Evolutionary conservation across 1,284 basidiomycete species (phyloP).

Genomic region (Ceratobasidium sp.): DNA sequence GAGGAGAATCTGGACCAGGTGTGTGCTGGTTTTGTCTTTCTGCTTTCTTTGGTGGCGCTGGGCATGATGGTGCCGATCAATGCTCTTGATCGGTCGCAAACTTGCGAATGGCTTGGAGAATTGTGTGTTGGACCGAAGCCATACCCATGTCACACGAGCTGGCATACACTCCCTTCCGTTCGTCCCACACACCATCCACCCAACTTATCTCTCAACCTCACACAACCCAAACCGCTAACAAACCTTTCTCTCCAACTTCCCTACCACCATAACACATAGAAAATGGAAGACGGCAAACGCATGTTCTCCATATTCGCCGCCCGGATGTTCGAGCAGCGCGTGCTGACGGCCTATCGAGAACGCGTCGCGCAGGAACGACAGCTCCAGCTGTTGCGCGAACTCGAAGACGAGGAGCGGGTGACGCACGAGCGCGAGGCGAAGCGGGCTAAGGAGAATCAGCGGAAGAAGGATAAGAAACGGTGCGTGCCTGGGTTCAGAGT

Average conservation of each 20-base stretch:
- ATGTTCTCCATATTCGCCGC: slow-evolving; percentile 99
- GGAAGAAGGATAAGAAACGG: slow-evolving; percentile 98
- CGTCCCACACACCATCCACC: slow-evolving; percentile 55
- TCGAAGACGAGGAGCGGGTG: slow-evolving; percentile 88
- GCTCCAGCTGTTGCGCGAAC: slow-evolving; percentile 85
- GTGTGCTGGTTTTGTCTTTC: background rate
- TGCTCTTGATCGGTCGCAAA: no score
- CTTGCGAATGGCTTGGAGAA: no score
- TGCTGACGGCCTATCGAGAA: slow-evolving; percentile 92
- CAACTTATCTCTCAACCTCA: slow-evolving; percentile 53
- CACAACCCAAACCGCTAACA: no score
- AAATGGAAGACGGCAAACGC: slow-evolving; percentile 97
- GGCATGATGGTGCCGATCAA: no score
- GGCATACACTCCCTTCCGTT: no score
- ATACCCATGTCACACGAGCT: no score
- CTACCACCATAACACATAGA: slow-evolving; percentile 64
- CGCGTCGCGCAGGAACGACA: slow-evolving; percentile 93
- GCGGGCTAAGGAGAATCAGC: slow-evolving; percentile 96
- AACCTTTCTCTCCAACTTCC: no score
- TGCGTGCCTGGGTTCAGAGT: slow-evolving; percentile 57
- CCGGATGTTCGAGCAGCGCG: slow-evolving; percentile 98
- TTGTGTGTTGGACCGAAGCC: no score
- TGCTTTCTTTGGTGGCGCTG: background rate
- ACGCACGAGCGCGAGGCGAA: slow-evolving; percentile 89
- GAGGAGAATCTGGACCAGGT: slow-evolving; percentile 64